Conservation (phyloP, 2,329 filamentous ascomycete species). For the Colletotrichum sp. region DNA sequence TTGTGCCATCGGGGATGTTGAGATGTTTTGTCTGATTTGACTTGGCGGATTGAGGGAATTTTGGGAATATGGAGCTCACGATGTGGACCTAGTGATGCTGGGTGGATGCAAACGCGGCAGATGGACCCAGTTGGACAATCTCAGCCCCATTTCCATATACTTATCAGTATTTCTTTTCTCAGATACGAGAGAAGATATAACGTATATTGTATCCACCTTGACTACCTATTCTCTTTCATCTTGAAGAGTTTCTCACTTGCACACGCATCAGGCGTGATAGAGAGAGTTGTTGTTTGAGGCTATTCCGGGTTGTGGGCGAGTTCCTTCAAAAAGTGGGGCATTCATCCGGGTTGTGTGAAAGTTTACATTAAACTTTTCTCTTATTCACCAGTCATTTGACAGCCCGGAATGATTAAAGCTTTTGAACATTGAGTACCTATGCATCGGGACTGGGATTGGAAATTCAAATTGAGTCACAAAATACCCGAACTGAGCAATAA, state of each 20-base stretch:
- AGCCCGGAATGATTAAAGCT: neutral
- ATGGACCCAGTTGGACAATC: neutral
- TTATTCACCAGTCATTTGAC: neutral
- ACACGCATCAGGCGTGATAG: neutral
- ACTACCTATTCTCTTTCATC: neutral
- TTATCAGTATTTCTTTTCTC: neutral
- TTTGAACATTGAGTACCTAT: neutral
- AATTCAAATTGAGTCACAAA: neutral
- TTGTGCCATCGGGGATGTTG: conserved; percentile 21
- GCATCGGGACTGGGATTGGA: neutral
- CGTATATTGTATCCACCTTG: neutral
- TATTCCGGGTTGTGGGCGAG: neutral
- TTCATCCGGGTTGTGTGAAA: neutral
- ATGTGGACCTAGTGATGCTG: neutral
- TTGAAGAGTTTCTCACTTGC: neutral
- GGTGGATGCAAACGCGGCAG: neutral
- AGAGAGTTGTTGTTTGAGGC: neutral
- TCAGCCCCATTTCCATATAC: neutral
- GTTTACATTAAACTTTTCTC: neutral
- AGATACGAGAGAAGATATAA: neutral
- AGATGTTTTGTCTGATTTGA: neutral
- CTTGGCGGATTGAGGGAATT: neutral
- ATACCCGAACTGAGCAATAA: neutral
- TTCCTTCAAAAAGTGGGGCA: neutral
- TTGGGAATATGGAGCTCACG: neutral